Base-by-base conservation (phyloP, 2,329 filamentous ascomycete species). In the Fusarium sambucinum region DNA sequence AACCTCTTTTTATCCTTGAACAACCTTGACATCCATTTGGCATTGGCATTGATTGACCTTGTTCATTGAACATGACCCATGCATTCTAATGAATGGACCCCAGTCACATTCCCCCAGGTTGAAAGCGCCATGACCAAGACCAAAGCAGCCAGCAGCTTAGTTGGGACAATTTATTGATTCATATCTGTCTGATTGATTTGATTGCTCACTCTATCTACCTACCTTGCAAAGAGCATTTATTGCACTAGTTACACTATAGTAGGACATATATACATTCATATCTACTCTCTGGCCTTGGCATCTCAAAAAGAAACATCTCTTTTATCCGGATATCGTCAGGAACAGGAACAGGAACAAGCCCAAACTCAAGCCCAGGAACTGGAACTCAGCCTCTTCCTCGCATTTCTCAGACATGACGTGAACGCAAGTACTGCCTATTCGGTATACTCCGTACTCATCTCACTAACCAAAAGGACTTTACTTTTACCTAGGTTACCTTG, bases 351-450 rank as follows among this genome's bases (percentile, higher is more conserved):
- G 32, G 46, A 19, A 35, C 33, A 38, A 27, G 23, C 13, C 32
- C 23, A 19, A 23, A 30, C 10, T 21, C 23, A 47, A 35, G 46
- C 32, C 56, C 56, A 72, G 61, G 65, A 66, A 69, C 56, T 61
- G 58, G 56, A 54, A 42, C 58, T 53, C 35, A 59, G 33, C 70
- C 65, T 59, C 57, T 59, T 55, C 41, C 41, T 21, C 74, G 66
- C 71, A 69, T 46, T 54, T 40, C 47, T 35, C 19, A 74, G 75
- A 68, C 72, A 69, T 79, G 78, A 68, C 77, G 73, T 74, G 76
- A 78, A 76, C 69, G 70, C 65, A 63, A 62, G 38, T 41, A 50
- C 50, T 45, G 41, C 47, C n/a, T 52, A 47, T 53, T 63, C 32
- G 44, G 63, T 57, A 48, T 59, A 38, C 59, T 69, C 35, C 50